Conservation (phyloP, 352 stramenopile species). For the Phytophthora pseudosyringae region DNA sequence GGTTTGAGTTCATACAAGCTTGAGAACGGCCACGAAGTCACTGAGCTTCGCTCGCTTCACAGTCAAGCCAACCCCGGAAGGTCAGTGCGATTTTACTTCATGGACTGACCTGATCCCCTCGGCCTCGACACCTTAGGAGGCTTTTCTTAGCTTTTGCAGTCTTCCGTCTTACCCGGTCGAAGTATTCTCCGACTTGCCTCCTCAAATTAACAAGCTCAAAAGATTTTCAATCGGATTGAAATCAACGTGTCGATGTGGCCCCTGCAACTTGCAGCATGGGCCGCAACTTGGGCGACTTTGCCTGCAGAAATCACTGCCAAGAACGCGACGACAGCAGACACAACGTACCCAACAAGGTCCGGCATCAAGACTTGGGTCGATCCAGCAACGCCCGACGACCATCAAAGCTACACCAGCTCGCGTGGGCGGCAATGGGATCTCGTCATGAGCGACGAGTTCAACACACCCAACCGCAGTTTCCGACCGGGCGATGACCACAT, state of each 20-base stretch:
- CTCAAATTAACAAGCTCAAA: not conserved
- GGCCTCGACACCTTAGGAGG: slow-evolving; percentile 4
- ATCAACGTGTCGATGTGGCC: not conserved
- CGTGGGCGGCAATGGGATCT: slow-evolving; percentile 60
- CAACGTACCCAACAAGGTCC: slow-evolving; percentile 41
- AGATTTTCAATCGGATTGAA: not conserved
- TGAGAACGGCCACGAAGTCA: too few species aligned
- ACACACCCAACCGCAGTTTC: slow-evolving; percentile 88
- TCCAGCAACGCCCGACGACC: slow-evolving; percentile 37
- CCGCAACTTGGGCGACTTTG: not conserved
- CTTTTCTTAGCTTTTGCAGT: slow-evolving; percentile 25
- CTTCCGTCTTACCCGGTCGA: not conserved
- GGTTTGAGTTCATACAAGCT: too few species aligned
- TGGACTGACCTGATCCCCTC: slow-evolving; percentile 11
- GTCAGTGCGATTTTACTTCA: too few species aligned
- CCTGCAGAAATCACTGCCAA: slow-evolving; percentile 1
- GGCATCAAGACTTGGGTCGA: slow-evolving; percentile 59
- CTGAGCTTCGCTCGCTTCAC: too few species aligned
- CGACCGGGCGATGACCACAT: slow-evolving; percentile 90
- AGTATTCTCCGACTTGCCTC: slow-evolving; percentile 14
- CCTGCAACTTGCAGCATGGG: not conserved
- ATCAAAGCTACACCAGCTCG: slow-evolving; percentile 17
- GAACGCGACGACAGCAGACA: slow-evolving; percentile 14
- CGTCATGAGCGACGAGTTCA: slow-evolving; percentile 95
- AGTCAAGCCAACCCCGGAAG: too few species aligned